Conservation (phyloP, 495 filamentous ascomycete genomes). For the Endocarpon pusillum region DNA sequence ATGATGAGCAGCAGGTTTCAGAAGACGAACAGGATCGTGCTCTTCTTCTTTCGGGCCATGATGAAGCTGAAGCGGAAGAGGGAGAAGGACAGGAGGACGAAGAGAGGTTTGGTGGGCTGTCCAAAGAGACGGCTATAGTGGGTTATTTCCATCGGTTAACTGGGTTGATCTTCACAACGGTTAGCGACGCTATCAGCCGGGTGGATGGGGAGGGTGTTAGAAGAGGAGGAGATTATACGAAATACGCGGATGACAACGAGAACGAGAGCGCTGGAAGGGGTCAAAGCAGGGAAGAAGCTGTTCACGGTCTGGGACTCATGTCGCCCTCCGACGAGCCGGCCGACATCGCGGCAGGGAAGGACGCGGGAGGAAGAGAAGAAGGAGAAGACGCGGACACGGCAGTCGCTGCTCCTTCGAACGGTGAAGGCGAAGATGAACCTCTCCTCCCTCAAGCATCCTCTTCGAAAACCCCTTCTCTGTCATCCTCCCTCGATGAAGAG, state of each 20-base stretch:
- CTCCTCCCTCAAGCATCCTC: conserved; percentile 11
- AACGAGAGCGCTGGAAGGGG: conserved; percentile 12
- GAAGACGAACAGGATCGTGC: conserved; percentile 24
- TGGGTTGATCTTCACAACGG: conserved; percentile 44
- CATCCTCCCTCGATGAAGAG: neutral
- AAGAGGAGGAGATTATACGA: conserved; percentile 11
- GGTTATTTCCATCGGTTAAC: conserved; percentile 88
- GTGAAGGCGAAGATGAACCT: conserved; percentile 15
- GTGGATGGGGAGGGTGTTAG: conserved; percentile 40
- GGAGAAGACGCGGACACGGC: conserved; percentile 1
- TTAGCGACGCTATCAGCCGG: conserved; percentile 36
- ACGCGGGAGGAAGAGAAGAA: neutral
- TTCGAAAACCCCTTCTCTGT: conserved; percentile 2
- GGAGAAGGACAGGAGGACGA: conserved; percentile 28
- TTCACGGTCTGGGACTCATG: conserved; percentile 18
- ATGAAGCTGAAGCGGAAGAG: conserved; percentile 27
- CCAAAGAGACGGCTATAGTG: conserved; percentile 59
- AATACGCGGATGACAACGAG: conserved; percentile 26
- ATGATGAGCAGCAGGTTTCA: conserved; percentile 19
- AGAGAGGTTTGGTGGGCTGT: conserved; percentile 28
- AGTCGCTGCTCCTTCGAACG: neutral
- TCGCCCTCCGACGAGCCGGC: no score
- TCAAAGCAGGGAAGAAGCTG: conserved; percentile 11
- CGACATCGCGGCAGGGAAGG: no score
- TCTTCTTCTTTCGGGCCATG: conserved; percentile 17